phyloP scores from a whole-genome alignment of 2,329 filamentous ascomycete species.

The Plenodomus lindquistii region DNA sequence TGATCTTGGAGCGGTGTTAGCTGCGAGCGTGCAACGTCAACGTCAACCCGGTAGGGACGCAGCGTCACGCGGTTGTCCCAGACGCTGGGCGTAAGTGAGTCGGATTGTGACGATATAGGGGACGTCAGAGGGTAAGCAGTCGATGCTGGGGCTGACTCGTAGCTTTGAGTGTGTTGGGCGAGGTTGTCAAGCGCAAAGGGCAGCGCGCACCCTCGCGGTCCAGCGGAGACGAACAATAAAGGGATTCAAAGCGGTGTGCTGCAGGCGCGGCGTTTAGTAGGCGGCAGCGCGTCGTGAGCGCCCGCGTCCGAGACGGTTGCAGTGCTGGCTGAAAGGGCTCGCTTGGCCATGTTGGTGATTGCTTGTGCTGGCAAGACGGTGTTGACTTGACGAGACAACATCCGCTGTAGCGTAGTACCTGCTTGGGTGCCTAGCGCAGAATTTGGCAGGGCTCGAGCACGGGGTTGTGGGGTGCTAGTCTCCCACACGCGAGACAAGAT shows the following conservation, averaged over 20 bases:
- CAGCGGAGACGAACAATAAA: neutral
- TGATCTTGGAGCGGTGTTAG: slow-evolving; percentile 3
- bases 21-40: slow-evolving; percentile 1
- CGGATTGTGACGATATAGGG: neutral
- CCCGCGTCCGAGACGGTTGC: slow-evolving; percentile 1
- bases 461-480: no score
- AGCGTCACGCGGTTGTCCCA: slow-evolving; percentile 2
- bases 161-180: slow-evolving; percentile 1
- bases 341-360: slow-evolving; percentile 3
- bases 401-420: no score
- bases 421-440: no score
- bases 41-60: slow-evolving; percentile 4
- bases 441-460: no score
- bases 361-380: slow-evolving; percentile 1
- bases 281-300: slow-evolving; percentile 1
- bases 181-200: slow-evolving; percentile 4
- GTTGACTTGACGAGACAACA: neutral
- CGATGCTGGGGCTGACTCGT: neutral
- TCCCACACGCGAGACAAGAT: no score
- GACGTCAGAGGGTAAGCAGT: neutral
- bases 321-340: slow-evolving; percentile 3
- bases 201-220: slow-evolving; percentile 1
- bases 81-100: slow-evolving; percentile 1
- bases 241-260: slow-evolving; percentile 4
- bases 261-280: slow-evolving; percentile 1